Evolutionary conservation across 73 alveolate species (phyloP).

Genomic region (Tetrahymena elliotti): DNA sequence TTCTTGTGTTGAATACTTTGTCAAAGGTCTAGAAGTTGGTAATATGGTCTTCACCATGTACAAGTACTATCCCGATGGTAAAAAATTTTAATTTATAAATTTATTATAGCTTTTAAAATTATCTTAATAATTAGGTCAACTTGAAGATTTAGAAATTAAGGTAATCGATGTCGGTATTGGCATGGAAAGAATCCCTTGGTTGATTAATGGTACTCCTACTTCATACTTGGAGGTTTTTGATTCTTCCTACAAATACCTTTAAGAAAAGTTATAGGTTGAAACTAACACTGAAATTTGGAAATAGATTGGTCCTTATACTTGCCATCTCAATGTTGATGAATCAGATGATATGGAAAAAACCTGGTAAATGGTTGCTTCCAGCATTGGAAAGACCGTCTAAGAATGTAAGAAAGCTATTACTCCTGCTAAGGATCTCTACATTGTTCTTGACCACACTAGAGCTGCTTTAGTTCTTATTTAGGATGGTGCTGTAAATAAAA

Average conservation of each 20-base stretch:
- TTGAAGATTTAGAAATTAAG: constrained; percentile 90
- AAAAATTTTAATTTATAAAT: constrained; percentile 1
- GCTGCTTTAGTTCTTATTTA: constrained; percentile 84
- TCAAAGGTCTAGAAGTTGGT: constrained; percentile 96
- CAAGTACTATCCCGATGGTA: constrained; percentile 96
- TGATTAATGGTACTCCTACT: constrained; percentile 92
- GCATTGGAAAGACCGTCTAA: constrained; percentile 73
- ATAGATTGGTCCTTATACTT: constrained; percentile 94
- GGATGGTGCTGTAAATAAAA: constrained; percentile 77
- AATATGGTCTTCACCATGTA: constrained; percentile 97
- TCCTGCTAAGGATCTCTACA: constrained; percentile 89
- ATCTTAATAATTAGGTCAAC: background rate
- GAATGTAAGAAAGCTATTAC: constrained; percentile 78
- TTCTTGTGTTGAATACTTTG: constrained; percentile 95
- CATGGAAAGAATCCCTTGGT: constrained; percentile 97
- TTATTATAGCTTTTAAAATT: background rate
- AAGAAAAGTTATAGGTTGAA: constrained; percentile 61
- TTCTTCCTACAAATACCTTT: constrained; percentile 67
- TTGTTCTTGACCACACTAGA: constrained; percentile 92
- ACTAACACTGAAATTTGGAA: constrained; percentile 84
- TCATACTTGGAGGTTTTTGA: constrained; percentile 89
- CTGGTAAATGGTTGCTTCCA: constrained; percentile 74
- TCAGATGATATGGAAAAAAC: constrained; percentile 92
- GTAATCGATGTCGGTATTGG: constrained; percentile 97
- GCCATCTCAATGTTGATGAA: constrained; percentile 91